Evolutionary conservation across 768 basidiomycete genomes (phyloP).

Genomic region (Neoboletus magnificus): DNA sequence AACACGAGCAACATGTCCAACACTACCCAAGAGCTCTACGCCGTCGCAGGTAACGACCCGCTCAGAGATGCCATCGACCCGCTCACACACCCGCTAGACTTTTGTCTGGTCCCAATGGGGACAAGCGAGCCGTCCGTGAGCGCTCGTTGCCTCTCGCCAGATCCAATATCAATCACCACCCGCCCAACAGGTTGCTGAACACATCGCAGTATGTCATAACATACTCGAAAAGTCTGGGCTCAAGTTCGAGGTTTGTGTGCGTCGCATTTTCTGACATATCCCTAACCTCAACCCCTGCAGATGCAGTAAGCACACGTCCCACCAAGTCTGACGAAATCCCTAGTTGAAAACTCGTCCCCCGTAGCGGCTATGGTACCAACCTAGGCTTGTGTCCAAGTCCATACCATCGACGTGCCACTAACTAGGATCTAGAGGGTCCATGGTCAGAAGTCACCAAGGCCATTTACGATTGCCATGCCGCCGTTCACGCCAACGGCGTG

Average conservation of each 20-base stretch:
- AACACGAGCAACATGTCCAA: conserved; percentile 17
- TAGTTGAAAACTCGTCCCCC: conserved; percentile 4
- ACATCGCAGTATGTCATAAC: conserved; percentile 78
- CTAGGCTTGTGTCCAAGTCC: conserved; percentile 45
- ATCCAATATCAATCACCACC: background rate
- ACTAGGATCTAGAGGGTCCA: conserved; percentile 57
- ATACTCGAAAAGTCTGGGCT: conserved; percentile 82
- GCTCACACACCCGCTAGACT: conserved; percentile 47
- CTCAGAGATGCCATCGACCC: background rate
- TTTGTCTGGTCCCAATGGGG: conserved; percentile 86
- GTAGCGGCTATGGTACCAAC: conserved; percentile 90
- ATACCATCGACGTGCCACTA: background rate
- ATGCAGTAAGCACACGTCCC: conserved; percentile 35
- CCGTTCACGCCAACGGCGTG: conserved; percentile 74
- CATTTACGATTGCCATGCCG: conserved; percentile 88
- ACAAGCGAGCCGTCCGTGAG: conserved; percentile 68
- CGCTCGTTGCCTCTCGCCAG: conserved; percentile 3
- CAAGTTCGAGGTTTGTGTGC: conserved; percentile 63
- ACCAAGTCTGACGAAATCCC: conserved; percentile 33
- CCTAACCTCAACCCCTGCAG: conserved; percentile 14
- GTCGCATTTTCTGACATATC: background rate
- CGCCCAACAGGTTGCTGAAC: conserved; percentile 57
- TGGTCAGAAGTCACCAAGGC: conserved; percentile 82
- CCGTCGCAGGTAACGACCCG: conserved; percentile 60
- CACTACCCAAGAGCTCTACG: conserved; percentile 54